A percentile compares a stretch with the other conserved stretches of the same genome.
These are phyloP conservation scores for Exophiala oligosperma DNA, from an alignment of 2,329 filamentous ascomycete genomes.

Conservation along the genomic window DNA sequence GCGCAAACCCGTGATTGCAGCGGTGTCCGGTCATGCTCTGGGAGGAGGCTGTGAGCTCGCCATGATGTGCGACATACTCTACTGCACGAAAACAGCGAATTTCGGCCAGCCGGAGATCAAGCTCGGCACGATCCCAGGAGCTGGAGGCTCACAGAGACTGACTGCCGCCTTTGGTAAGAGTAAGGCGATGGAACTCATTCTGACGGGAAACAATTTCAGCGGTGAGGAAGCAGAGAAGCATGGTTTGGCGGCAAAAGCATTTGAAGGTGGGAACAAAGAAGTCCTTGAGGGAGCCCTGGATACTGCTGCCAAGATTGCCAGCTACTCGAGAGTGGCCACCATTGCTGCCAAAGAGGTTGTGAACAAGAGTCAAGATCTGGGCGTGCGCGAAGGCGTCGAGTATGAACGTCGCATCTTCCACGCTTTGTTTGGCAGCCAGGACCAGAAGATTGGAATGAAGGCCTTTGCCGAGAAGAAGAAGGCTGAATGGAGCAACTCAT, in stretches of 20 bases:
- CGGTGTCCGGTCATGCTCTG: conserved; percentile 90
- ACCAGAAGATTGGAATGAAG: conserved; percentile 96
- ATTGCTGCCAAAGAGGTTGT: conserved; percentile 96
- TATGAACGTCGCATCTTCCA: conserved; percentile 95
- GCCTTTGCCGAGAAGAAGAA: conserved; percentile 96
- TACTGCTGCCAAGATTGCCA: conserved; percentile 86
- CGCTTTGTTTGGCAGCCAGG: conserved; percentile 84
- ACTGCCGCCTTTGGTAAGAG: conserved; percentile 81
- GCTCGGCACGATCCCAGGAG: conserved; percentile 87
- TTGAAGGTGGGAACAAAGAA: conserved; percentile 72
- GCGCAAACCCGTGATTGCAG: conserved; percentile 92
- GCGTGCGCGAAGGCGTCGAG: conserved; percentile 86
- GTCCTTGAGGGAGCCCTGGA: conserved; percentile 77
- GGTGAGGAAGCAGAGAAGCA: conserved; percentile 84
- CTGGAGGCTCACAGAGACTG: conserved; percentile 85
- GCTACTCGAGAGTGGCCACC: conserved; percentile 82
- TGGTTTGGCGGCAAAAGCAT: conserved; percentile 83
- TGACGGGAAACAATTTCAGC: conserved; percentile 81
- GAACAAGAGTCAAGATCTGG: conserved; percentile 94
- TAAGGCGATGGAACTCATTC: conserved; percentile 85
- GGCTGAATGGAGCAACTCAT: conserved; percentile 69
- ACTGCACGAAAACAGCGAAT: conserved; percentile 80
- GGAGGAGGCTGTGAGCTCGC: conserved; percentile 95
- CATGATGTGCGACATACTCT: conserved; percentile 95
- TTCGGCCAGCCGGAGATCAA: conserved; percentile 98